These are phyloP conservation scores for Sarcodon sp. DNA, from an alignment of 768 basidiomycete genomes.

Conservation along the genomic window DNA sequence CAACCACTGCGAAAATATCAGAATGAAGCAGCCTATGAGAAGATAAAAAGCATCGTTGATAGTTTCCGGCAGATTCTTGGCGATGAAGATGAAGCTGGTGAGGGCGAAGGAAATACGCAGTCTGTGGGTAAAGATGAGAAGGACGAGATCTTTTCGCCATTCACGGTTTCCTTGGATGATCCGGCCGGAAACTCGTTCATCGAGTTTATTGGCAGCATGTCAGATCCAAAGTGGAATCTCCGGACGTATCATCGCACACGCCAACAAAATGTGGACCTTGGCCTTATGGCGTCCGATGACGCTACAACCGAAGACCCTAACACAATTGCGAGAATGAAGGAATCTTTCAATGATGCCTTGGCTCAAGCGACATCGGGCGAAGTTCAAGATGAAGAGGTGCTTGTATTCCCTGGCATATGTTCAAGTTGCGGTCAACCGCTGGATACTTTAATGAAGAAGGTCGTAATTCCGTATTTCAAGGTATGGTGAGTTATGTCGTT, in stretches of 20 bases:
- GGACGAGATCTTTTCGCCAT: constrained; percentile 47
- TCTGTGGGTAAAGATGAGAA: constrained; percentile 21
- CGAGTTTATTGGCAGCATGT: constrained; percentile 76
- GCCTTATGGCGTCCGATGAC: constrained; percentile 46
- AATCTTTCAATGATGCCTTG: constrained; percentile 3
- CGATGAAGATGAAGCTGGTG: constrained; percentile 37
- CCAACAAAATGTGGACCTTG: constrained; percentile 73
- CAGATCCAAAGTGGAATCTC: constrained; percentile 90
- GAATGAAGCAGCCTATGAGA: constrained; percentile 54
- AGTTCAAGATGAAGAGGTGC: constrained; percentile 72
- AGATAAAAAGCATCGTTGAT: constrained; percentile 67
- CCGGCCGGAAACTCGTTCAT: constrained; percentile 95
- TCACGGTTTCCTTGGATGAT: constrained; percentile 83
- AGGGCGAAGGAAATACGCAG: constrained; percentile 24
- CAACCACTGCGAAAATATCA: constrained; percentile 79
- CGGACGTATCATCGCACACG: constrained; percentile 67
- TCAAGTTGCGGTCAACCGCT: constrained; percentile 77
- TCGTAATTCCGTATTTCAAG: constrained; percentile 97
- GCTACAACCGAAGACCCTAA: constrained; percentile 4
- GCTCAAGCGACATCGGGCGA: constrained; percentile 13
- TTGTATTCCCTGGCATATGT: constrained; percentile 78
- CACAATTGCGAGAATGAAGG: neutral
- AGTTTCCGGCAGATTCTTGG: constrained; percentile 52
- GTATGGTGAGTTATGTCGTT: constrained; percentile 16
- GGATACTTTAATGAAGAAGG: constrained; percentile 91